phyloP scores from a whole-genome alignment of 225 moss, liverwort and hornwort genomes.

The Marchantia paleacea region DNA sequence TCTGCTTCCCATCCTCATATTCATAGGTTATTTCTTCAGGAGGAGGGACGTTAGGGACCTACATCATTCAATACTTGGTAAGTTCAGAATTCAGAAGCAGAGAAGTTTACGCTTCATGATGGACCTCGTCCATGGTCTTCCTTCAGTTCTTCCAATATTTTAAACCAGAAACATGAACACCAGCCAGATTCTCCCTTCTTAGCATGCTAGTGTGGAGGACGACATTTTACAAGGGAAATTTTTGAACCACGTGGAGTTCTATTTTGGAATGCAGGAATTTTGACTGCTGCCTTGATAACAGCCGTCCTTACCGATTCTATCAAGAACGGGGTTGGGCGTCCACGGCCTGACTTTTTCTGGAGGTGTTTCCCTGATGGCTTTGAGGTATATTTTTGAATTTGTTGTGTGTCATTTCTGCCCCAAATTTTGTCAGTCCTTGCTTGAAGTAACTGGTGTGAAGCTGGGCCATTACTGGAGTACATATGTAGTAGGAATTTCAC shows the following conservation, averaged over 20 bases:
- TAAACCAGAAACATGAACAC: not conserved
- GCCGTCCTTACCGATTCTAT: slow-evolving; percentile 81
- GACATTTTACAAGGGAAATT: not conserved
- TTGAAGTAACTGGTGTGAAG: no score
- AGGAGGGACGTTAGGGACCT: slow-evolving; percentile 61
- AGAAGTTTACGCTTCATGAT: not conserved
- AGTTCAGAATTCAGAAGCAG: slow-evolving; percentile 13
- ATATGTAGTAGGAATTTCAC: no score
- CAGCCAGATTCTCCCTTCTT: not conserved
- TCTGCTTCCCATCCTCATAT: slow-evolving; percentile 46
- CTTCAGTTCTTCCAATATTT: not conserved
- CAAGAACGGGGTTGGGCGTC: slow-evolving; percentile 68
- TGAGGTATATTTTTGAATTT: not conserved
- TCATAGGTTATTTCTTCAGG: slow-evolving; percentile 34
- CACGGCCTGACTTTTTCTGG: slow-evolving; percentile 74
- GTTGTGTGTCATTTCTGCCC: no score
- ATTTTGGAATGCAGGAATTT: slow-evolving; percentile 46
- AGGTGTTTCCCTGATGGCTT: slow-evolving; percentile 74
- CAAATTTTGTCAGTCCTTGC: no score
- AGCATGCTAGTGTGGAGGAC: not conserved
- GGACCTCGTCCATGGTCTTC: not conserved
- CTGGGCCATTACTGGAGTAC: no score
- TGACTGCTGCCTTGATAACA: slow-evolving; percentile 67
- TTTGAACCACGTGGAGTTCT: not conserved
- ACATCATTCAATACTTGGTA: slow-evolving; percentile 78